These are phyloP conservation scores for Iberis pinnata DNA, from an alignment of 345 rosid species.

Conservation along the genomic window DNA sequence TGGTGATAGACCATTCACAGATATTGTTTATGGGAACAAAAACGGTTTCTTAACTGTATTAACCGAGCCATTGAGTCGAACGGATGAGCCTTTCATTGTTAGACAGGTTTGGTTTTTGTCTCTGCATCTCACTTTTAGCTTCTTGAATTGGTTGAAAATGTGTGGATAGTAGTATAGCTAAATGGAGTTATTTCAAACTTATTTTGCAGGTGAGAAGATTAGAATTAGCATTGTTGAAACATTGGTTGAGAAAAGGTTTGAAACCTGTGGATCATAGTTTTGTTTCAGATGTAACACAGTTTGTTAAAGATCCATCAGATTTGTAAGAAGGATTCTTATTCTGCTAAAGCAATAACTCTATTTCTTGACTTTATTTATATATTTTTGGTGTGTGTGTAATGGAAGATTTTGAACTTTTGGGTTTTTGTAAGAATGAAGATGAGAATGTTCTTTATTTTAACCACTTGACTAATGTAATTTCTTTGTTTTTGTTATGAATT, in stretches of 20 bases:
- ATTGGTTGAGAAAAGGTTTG: conserved; percentile 61
- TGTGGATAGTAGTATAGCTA: no score
- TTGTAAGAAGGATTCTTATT: conserved; percentile 29
- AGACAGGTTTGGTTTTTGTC: conserved; percentile 64
- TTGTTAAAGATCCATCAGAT: conserved; percentile 50
- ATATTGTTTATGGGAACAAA: conserved; percentile 75
- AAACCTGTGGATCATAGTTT: conserved; percentile 56
- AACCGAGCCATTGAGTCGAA: conserved; percentile 67
- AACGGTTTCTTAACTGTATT: conserved; percentile 76
- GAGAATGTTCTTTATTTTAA: no score
- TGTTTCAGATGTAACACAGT: conserved; percentile 48
- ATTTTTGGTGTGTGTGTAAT: conserved; percentile 1
- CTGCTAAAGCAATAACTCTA: conserved; percentile 15
- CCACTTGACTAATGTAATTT: no score
- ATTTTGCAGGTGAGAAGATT: conserved; percentile 76
- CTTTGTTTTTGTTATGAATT: no score
- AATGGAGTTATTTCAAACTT: no score
- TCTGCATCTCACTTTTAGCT: no score
- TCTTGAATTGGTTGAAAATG: no score
- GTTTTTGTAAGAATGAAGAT: no score
- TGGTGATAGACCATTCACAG: conserved; percentile 96
- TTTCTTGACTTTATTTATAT: neutral
- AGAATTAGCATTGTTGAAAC: conserved; percentile 48
- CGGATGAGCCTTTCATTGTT: conserved; percentile 87
- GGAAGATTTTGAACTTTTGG: conserved; percentile 9